Base-by-base conservation (phyloP, 768 basidiomycete species). In the Tricholoma saponaceum region DNA sequence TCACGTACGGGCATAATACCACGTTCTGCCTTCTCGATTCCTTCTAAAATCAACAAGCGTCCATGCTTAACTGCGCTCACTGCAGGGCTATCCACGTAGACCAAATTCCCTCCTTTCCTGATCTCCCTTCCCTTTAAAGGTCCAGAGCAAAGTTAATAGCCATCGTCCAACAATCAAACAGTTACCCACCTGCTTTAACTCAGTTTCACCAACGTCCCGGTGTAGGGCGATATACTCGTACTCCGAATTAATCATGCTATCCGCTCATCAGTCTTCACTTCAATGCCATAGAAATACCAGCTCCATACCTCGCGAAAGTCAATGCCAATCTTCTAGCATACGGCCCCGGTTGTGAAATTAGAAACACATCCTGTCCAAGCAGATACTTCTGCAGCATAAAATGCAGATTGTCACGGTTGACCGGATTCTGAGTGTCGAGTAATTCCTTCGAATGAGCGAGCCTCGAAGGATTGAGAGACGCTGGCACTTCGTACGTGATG, bases 21-120 rank as follows among this genome's bases (percentile, higher is more conserved):
- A 22, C 86, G 78, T 62, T 87, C 85, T 5, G 85, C 85, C 68
- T 86, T 87, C 66, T 88, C 86, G 65, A 87, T 83, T 18, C 86
- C 86, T 64, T 88, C 86, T 49, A 87, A 68, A 51, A 88, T 85
- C 23, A 88, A 74, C 23, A 88, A 65, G 1, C 85, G 79, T 6
- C 86, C 86, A 62, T 82, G 74, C 63, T 86, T 88, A 20, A 83
- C 85, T 4, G 86, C 86, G 46, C 79, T 79, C 0, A 87, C 86
- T 0, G 85, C 82, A 3, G 85, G 79, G 63, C 84, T 86, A 65
- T 88, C 85, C 18, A 85, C 81, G 63, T 86, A 87, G n/a, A 82
- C 76, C 2, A 87, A 72, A 58, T 80, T 84, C 33, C 85, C 84
- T 32, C 85, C 85, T 5, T 70, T 69, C 35, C 81, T 71, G 39